These are phyloP conservation scores for Coix lacrymajobi DNA, from an alignment of 176 grass and related monocot species.

Conservation along the genomic window DNA sequence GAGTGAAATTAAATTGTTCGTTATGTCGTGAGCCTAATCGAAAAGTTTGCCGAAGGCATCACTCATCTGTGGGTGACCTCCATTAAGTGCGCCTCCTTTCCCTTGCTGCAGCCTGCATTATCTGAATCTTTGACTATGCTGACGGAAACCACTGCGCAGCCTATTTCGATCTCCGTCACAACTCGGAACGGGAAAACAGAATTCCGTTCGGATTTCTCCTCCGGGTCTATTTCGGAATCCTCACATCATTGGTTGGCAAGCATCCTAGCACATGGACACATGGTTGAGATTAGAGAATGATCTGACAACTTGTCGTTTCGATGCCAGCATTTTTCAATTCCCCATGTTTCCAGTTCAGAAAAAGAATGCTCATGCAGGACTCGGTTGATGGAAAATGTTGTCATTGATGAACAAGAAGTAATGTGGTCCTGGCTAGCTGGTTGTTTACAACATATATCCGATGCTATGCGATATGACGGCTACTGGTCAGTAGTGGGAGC, in stretches of 20 bases:
- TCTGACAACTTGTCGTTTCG: slow-evolving; percentile 38
- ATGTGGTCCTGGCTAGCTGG: not conserved
- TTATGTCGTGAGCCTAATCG: slow-evolving; percentile 40
- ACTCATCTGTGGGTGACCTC: slow-evolving; percentile 42
- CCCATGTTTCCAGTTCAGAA: slow-evolving; percentile 19
- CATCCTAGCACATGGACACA: slow-evolving; percentile 34
- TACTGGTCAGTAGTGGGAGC: not conserved
- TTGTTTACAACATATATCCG: slow-evolving; percentile 10
- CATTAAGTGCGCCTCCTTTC: slow-evolving; percentile 27
- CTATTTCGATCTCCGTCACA: not conserved
- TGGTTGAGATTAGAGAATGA: slow-evolving; percentile 41
- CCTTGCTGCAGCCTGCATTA: not conserved
- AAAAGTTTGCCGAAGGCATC: slow-evolving; percentile 58
- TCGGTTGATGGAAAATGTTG: slow-evolving; percentile 28
- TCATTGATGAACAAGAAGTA: not conserved
- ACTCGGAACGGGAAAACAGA: slow-evolving; percentile 4
- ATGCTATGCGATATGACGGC: slow-evolving; percentile 17
- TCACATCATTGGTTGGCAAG: slow-evolving; percentile 37
- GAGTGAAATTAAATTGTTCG: slow-evolving; percentile 50
- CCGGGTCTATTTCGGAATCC: slow-evolving; percentile 41
- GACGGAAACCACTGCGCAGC: not conserved
- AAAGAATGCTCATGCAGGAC: not conserved
- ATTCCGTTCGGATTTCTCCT: slow-evolving; percentile 43
- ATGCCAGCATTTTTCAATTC: slow-evolving; percentile 57
- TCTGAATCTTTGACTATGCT: slow-evolving; percentile 26